Percentiles rank a stretch among this genome's conserved stretches.
phyloP scores from a whole-genome alignment of 2,329 filamentous ascomycete species.

The Ceratocystis colombiana region DNA sequence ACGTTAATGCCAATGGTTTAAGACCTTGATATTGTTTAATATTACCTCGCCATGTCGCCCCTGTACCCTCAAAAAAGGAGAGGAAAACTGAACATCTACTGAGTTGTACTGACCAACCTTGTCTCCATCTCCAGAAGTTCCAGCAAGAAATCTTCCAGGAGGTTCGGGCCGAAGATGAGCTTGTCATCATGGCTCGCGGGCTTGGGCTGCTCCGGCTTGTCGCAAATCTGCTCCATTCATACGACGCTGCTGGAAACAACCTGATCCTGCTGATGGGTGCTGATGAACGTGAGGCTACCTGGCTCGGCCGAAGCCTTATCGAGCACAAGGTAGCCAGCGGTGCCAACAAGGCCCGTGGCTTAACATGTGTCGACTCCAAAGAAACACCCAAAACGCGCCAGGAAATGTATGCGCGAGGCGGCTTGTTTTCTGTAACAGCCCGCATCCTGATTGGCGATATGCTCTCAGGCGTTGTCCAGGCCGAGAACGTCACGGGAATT shows the following conservation, averaged over 20 bases:
- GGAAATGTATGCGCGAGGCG: conserved; percentile 82
- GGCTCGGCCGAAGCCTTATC: conserved; percentile 91
- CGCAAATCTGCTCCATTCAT: conserved; percentile 93
- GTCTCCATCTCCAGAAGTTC: conserved; percentile 52
- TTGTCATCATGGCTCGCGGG: conserved; percentile 82
- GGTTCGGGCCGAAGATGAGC: conserved; percentile 80
- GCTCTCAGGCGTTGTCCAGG: conserved; percentile 68
- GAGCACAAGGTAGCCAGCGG: conserved; percentile 84
- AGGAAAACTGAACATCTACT: neutral
- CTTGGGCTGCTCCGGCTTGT: conserved; percentile 84
- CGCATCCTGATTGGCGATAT: conserved; percentile 91
- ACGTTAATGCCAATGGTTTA: neutral
- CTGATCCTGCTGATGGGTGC: conserved; percentile 81
- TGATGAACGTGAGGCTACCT: conserved; percentile 85
- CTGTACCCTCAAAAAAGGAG: no score
- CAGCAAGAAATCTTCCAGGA: conserved; percentile 93
- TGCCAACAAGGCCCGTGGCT: conserved; percentile 57
- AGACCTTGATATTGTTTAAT: neutral
- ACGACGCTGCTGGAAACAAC: conserved; percentile 92
- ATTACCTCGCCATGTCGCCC: no score
- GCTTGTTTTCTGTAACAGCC: conserved; percentile 92
- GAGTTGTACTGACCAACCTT: neutral
- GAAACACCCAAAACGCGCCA: conserved; percentile 80
- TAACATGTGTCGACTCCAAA: conserved; percentile 91
- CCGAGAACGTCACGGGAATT: conserved; percentile 76